A percentile compares a stretch with the other conserved stretches of the same genome.
These are phyloP conservation scores for Pseudoturritis turrita DNA, from an alignment of 345 rosid species.

Conservation along the genomic window DNA sequence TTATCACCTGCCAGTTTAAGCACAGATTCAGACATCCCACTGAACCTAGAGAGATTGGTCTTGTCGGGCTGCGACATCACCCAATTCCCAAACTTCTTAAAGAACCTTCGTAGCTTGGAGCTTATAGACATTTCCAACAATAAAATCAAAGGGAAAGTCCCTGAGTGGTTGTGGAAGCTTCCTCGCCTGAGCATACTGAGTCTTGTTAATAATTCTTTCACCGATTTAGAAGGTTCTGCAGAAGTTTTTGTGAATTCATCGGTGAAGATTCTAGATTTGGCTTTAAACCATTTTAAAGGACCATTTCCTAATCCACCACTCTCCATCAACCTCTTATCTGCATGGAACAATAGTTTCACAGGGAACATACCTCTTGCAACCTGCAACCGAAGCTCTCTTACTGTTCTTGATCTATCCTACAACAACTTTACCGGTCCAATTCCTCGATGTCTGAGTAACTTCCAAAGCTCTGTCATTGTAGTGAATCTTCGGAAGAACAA, in stretches of 20 bases:
- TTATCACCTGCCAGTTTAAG: not conserved
- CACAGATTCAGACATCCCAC: not conserved
- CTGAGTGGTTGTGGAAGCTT: not conserved
- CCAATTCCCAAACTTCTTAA: not conserved
- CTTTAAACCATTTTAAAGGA: not conserved
- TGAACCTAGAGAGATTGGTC: not conserved
- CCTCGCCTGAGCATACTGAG: not conserved
- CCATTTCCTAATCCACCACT: not conserved
- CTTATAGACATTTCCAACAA: not conserved
- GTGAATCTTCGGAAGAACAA: not conserved
- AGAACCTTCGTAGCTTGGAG: not conserved
- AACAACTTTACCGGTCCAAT: not conserved
- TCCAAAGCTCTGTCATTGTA: not conserved
- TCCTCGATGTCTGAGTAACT: not conserved
- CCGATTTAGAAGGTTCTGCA: not conserved
- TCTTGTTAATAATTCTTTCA: not conserved
- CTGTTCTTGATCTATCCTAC: not conserved
- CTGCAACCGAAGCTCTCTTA: not conserved
- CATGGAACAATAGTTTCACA: not conserved
- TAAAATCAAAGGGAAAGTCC: not conserved
- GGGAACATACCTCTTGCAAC: not conserved
- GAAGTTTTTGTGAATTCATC: not conserved
- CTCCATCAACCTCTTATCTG: not conserved
- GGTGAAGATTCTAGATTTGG: not conserved
- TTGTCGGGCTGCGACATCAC: not conserved